Evolutionary conservation across 306 rosid species (phyloP), one percentile per base, ranked within the genome.

Genomic region (Cicer judaicum): DNA sequence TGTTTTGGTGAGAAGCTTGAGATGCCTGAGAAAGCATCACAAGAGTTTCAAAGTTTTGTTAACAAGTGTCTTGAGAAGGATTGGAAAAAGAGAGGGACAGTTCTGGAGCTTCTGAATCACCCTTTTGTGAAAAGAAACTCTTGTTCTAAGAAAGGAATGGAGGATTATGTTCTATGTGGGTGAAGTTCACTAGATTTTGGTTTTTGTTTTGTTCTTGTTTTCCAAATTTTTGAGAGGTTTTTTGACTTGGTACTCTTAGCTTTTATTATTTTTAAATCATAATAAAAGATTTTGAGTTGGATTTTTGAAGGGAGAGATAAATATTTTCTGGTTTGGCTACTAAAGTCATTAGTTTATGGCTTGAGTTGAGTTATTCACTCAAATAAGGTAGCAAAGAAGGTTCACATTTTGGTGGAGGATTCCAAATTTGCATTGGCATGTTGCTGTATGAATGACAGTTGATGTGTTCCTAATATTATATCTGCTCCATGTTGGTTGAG

Each of bases 31-130:
- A 87, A 65, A 11, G 86, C 89, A 0, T 79, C 90, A 0, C 46
- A 61, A 0, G 88, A 87, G 82, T 81, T 89, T 16, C 73, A 54
- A 21, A 77, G 80, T 76, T 89, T 91, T 69, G 68, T 89, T 7
- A 55, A 71, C 63, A 68, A 89, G 66, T 91, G 97, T 64, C 74
- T 91, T 59, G 90, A 87, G 82, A 89, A 87, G 87, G 91, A 87
- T 63, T 88, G 90, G 93, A 87, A 92, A 66, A 88, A 84, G 54
- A 84, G 96, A 78, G 91, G 85, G 18, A 85, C 86, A 10, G 88
- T 83, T 0, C 55, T 9, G 34, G 89, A 88, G 83, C 90, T 91
- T 84, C 90, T 88, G 43, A 62, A 56, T 1, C 90, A 91, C 72
- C 84, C 87, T 77, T 89, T 88, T 77, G 83, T 87, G 24, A 60